phyloP scores from a whole-genome alignment of 257 asterid species.

The Penstemon davidsonii region DNA sequence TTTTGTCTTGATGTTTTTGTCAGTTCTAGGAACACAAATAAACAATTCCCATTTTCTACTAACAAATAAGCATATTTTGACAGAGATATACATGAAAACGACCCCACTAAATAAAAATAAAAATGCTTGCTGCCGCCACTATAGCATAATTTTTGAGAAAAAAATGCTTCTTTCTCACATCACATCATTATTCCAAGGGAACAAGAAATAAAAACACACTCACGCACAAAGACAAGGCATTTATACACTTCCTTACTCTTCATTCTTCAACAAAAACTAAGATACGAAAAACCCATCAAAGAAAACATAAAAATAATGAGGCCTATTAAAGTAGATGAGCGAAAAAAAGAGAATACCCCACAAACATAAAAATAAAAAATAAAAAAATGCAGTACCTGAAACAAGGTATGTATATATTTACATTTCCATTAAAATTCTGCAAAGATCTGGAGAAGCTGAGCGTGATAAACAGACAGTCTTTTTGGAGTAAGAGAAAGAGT shows the following conservation, averaged over 20 bases:
- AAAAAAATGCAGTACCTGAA: slow-evolving; percentile 38
- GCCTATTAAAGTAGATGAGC: slow-evolving; percentile 13
- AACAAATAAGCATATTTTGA: slow-evolving; percentile 23
- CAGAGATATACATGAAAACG: slow-evolving; percentile 38
- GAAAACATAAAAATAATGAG: slow-evolving; percentile 10
- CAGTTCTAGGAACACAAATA: slow-evolving; percentile 32
- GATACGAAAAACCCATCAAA: slow-evolving; percentile 13
- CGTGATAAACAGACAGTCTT: slow-evolving; percentile 5
- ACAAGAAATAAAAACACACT: slow-evolving; percentile 13
- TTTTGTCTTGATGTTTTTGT: slow-evolving; percentile 33
- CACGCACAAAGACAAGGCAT: slow-evolving; percentile 17
- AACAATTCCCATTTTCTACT: slow-evolving; percentile 29
- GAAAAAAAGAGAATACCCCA: neutral
- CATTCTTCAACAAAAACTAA: slow-evolving; percentile 29
- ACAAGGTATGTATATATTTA: slow-evolving; percentile 13
- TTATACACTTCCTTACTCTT: neutral
- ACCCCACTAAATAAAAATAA: slow-evolving; percentile 38
- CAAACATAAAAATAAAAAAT: neutral
- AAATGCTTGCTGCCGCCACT: slow-evolving; percentile 29
- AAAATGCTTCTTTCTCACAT: slow-evolving; percentile 30
- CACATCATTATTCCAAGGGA: slow-evolving; percentile 37
- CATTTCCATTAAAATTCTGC: slow-evolving; percentile 33
- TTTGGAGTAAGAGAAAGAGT: slow-evolving; percentile 14
- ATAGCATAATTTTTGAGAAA: slow-evolving; percentile 20
- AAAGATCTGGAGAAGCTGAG: slow-evolving; percentile 35